Percentiles rank a stretch among this genome's conserved stretches.
Evolutionary conservation across 2,329 filamentous ascomycete species (phyloP).

Genomic region (Aureobasidium uvarum): DNA sequence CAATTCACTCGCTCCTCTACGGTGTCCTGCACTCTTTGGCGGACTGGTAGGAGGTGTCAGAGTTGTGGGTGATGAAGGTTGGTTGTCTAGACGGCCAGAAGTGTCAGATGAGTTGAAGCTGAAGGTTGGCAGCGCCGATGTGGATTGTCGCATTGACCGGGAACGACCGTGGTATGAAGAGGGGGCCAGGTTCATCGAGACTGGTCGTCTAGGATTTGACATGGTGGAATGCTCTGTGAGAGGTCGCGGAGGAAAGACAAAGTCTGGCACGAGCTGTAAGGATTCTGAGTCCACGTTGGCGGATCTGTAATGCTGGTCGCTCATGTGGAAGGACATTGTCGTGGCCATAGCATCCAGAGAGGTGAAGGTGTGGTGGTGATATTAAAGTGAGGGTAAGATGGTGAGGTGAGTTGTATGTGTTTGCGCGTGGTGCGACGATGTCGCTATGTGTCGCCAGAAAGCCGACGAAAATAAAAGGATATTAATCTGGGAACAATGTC

Average conservation of each 20-base stretch:
- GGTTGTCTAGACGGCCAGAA: constrained; percentile 36
- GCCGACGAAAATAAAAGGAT: neutral
- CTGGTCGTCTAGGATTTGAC: constrained; percentile 33
- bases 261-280: constrained; percentile 49
- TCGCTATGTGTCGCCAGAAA: constrained; percentile 8
- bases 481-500: constrained; percentile 15
- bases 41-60: constrained; percentile 45
- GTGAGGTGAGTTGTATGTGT: constrained; percentile 4
- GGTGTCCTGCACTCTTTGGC: constrained; percentile 61
- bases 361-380: constrained; percentile 1
- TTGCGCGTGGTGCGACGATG: constrained; percentile 18
- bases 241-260: constrained; percentile 48
- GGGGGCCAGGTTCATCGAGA: constrained; percentile 38
- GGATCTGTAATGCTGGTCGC: constrained; percentile 19
- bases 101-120: constrained; percentile 50
- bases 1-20: constrained; percentile 80
- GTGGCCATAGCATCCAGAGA: constrained; percentile 23
- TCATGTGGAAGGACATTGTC: constrained; percentile 21
- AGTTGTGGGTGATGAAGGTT: constrained; percentile 41
- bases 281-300: constrained; percentile 27
- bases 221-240: constrained; percentile 32
- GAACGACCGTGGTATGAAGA: constrained; percentile 42
- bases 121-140: constrained; percentile 49
- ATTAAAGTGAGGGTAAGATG: constrained; percentile 12
- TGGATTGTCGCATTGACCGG: constrained; percentile 42